Evolutionary conservation across 83 land plant species (phyloP), one percentile per base, ranked within the genome.

Genomic region (Picea abies): DNA sequence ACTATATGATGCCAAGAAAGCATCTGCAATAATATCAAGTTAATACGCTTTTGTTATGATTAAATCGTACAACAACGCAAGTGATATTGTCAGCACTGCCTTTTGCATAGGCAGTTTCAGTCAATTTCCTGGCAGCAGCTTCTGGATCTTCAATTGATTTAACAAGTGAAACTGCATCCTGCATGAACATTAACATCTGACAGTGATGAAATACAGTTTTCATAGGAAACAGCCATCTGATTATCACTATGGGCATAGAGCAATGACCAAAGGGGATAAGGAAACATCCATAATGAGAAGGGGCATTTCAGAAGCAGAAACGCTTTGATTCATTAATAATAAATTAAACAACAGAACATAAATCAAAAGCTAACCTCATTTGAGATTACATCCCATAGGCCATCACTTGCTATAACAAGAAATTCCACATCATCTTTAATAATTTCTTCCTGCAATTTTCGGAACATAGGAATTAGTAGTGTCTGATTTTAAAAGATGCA

Each of bases 81-180:
- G 93, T 93, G 78, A 93, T 93, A 82, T 93, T 93, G 70, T 93
- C 95, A 8, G 90, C 77, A 79, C 94, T 93, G 11, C 95, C 95
- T 63, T 82, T 79, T 37, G 80, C 63, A 79, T 84, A 93, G 23
- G 95, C 95, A 69, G 85, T 90, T 76, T 88, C 82, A 41, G 86
- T 86, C 60, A 93, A 85, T 65, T 76, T 89, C 68, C 90, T 86
- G 8, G 94, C 86, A 70, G 95, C 90, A 25, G 84, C 84, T 86
- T 91, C 93, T 25, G 95, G 87, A 25, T 93, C 90, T 49, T 78
- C 11, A 17, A 86, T 86, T 63, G 72, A 82, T 67, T 85, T 87
- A 10, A 93, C 91, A 11, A 91, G 66, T 8, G 83, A 85, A 70
- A 93, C 92, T 26, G 95, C 92, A 23, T 91, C 94, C 93, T 91